These are phyloP conservation scores for Stephania japonica DNA, from an alignment of 164 flowering plant species.

Conservation along the genomic window DNA sequence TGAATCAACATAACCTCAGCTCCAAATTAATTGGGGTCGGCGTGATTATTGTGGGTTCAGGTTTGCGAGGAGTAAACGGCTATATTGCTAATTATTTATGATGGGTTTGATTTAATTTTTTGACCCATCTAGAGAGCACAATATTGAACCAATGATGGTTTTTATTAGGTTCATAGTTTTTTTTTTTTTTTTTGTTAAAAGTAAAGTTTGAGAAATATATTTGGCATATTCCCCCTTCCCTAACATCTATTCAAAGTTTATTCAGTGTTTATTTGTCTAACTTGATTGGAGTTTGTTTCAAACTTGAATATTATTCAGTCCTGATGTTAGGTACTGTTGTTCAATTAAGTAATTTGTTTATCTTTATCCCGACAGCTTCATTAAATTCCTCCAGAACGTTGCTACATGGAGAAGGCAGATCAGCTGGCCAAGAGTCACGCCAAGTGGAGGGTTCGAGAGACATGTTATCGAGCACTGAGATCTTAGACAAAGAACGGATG, in stretches of 20 bases:
- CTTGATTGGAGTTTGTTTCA: not conserved
- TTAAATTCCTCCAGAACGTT: slow-evolving; percentile 12
- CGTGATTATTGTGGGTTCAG: not conserved
- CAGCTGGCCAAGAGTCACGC: not conserved
- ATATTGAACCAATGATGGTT: not conserved
- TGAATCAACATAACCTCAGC: not conserved
- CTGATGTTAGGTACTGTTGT: not conserved
- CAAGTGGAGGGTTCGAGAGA: not conserved
- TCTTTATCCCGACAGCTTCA: slow-evolving; percentile 18
- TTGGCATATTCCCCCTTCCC: no score
- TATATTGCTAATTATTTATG: not conserved
- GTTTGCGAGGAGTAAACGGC: not conserved
- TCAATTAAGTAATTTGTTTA: slow-evolving; percentile 6
- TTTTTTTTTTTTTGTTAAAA: not conserved
- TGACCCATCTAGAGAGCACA: not conserved
- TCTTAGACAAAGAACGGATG: slow-evolving; percentile 17
- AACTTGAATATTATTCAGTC: not conserved
- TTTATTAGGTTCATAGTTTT: not conserved
- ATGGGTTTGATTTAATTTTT: not conserved
- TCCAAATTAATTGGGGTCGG: not conserved
- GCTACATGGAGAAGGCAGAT: slow-evolving; percentile 10
- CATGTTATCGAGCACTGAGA: slow-evolving; percentile 6
- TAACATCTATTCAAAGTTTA: not conserved
- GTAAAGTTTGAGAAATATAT: no score
- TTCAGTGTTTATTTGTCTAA: not conserved